Evolutionary conservation across 1,284 basidiomycete genomes (phyloP), one percentile per base, ranked within the genome.

Genomic region (Irpex sp.): DNA sequence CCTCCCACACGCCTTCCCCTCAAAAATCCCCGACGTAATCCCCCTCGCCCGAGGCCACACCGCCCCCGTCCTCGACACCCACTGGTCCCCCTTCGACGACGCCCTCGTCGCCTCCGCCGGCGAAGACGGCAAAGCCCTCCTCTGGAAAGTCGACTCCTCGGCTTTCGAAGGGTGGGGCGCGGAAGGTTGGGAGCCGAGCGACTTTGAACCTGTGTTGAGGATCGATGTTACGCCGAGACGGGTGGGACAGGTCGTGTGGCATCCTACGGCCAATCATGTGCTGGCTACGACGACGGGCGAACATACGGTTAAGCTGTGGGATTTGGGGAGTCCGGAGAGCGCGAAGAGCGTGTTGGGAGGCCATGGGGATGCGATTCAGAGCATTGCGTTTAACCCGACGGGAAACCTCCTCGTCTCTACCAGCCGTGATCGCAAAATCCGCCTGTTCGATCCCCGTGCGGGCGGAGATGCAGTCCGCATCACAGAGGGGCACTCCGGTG

Each of bases 11-110:
- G 78, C 78, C 26, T 79, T 94, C 70, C 87, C 89, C 6, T 82
- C 84, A 73, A 96, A 96, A 77, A 85, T 98, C 37, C 96, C 96
- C 2, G 97, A 99, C 73, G 85, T 92, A 70, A 86, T 98, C 61
- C 97, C 97, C 0, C 86, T 99, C 57, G 95, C 94, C 26, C 89
- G 97, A 63, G 92, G 90, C 37, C 90, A 93, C 75, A 89, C 89
- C 5, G 92, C 88, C 0, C 79, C 91, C 40, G 93, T 95, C n/a
- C 90, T 98, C 59, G 97, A 98, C 77, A 98, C 97, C 0, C 93
- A 94, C 70, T 99, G 96, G 93, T 95, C 92, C 0, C 96, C 96
- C 0, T 96, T 97, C 75, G 90, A 96, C 74, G 96, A 98, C 77
- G 82, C 85, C 15, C 82, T 97, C 71, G 91, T 98, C 67, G 96